These are phyloP conservation scores for Verticillium albo-atrum DNA, from an alignment of 2,329 filamentous ascomycete genomes.

Conservation along the genomic window DNA sequence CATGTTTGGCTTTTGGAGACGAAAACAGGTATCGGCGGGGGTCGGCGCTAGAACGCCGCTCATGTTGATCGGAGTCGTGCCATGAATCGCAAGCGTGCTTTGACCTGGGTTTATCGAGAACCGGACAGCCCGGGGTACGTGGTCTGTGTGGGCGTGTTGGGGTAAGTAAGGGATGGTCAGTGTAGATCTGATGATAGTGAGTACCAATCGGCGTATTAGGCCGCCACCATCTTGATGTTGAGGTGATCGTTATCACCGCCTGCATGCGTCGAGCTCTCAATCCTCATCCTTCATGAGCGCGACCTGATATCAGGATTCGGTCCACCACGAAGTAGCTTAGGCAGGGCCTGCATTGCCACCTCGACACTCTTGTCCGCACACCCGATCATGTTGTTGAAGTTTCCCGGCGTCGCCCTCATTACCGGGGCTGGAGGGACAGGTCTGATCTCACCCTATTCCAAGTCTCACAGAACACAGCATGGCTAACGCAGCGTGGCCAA, in stretches of 20 bases:
- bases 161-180: neutral
- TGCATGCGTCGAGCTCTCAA: neutral
- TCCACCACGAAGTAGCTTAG: too few species aligned
- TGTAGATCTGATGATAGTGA: neutral
- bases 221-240: neutral
- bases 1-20: conserved; percentile 7
- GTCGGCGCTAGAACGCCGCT: neutral
- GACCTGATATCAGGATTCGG: too few species aligned
- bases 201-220: neutral
- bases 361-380: neutral
- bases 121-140: neutral
- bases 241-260: neutral
- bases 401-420: conserved; percentile 41
- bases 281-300: neutral
- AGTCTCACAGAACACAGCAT: neutral
- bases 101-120: neutral
- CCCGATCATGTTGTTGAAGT: conserved; percentile 12
- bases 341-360: too few species aligned
- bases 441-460: conserved; percentile 21
- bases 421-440: conserved; percentile 41
- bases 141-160: neutral
- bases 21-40: conserved; percentile 2
- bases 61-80: neutral
- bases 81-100: neutral
- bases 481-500: conserved; percentile 14